Evolutionary conservation across 352 stramenopile genomes (phyloP), one percentile per base, ranked within the genome.

Genomic region (Phytophthora agathidicida): DNA sequence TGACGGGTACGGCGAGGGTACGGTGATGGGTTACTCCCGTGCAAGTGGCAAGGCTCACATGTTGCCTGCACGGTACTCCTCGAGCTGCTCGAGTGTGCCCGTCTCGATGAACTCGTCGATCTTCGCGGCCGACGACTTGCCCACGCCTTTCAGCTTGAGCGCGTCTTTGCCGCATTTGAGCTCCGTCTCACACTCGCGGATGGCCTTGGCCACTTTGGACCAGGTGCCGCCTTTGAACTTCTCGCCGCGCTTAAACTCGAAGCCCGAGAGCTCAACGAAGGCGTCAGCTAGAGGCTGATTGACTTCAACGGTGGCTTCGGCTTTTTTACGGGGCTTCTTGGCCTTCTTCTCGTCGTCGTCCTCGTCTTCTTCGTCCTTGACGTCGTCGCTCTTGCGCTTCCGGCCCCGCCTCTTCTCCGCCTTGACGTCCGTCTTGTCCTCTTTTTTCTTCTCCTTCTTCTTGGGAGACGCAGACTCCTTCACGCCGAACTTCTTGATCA

Each of bases 21-120:
- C n/a, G n/a, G n/a, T n/a, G n/a, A n/a, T n/a, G n/a, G 10, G 33
- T 41, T 41, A 23, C 26, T 16, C 27, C 16, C n/a, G 16, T 20
- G n/a, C n/a, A n/a, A n/a, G n/a, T n/a, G n/a, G n/a, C n/a, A 14
- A 17, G 7, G 17, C 38, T 60, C 85, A 91, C 76, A 92, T 80
- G 51, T 95, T 93, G 13, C 86, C 86, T 65, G 82, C 86, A 10
- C 86, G 83, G 57, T 90, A 94, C 47, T 96, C 83, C 45, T 96
- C 85, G 28, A 96, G 77, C 43, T 72, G 86, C 46, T 75, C 65
- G 23, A 96, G 71, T 13, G 83, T 94, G 36, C 86, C 88, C 0
- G 84, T 91, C 51, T 93, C 81, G 7, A 96, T 44, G 47, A 92
- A 94, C 59, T 96, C 88, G 44, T 96, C 88, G 52, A 96, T 95